Evolutionary conservation across 192 early-diverging fungal species (phyloP), one percentile per base, ranked within the genome.

Genomic region (Backusella sp.): DNA sequence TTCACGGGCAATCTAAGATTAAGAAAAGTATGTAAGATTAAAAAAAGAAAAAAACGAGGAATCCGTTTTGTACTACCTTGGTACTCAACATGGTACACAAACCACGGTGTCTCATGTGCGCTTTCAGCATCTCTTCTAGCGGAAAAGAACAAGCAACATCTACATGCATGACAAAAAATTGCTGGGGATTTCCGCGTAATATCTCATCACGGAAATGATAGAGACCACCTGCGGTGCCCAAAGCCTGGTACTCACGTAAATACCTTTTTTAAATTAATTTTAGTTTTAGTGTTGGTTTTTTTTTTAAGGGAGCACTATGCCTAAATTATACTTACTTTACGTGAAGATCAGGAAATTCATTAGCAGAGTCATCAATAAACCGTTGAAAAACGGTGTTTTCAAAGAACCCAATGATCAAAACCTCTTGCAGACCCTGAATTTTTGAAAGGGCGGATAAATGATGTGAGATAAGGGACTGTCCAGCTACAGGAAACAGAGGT

Each of bases 141-240:
- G 98, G 97, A 89, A 97, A 98, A 35, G 92, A 93, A 74, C 93
- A 96, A 65, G 95, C 96, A 76, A 99, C 94, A 83, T 99, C 98
- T 26, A 94, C 96, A 86, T 99, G 96, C 77, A 99, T 86, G 76
- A 99, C 96, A 83, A 98, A 98, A 75, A 99, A 90, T 79, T 94
- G 91, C 66, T 96, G 92, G 14, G 96, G 96, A 75, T 91, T 89
- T 56, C 96, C 96, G 49, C 94, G 91, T 75, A 96, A 71, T 79
- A 99, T 97, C 84, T 97, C 94, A 83, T 99, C 97, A 77, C 98
- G 95, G 91, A 99, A 99, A 82, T 99, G 98, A 88, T 96, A 97
- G 75, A 99, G 84, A 36, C 97, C 96, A 73, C 98, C 98, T 53
- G 94, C 98, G 9, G 98, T 99, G n/a, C 98, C 98, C 66, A 99